Base-by-base conservation (phyloP, 2,329 filamentous ascomycete genomes). In the Lecanosticta acicola region DNA sequence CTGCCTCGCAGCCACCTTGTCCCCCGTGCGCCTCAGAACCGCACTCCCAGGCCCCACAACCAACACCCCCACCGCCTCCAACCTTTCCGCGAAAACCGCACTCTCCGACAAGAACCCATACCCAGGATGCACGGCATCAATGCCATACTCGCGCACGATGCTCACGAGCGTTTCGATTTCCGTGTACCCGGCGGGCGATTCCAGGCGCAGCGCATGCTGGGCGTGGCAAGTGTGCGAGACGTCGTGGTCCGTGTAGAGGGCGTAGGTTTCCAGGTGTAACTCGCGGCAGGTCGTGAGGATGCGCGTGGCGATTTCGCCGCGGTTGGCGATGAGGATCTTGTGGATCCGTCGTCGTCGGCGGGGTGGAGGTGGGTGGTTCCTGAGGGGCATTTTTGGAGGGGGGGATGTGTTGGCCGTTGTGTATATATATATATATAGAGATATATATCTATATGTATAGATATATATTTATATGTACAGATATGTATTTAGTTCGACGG, bases 71-170 rank as follows among this genome's bases (percentile, higher is more conserved):
- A 68, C 70, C 46, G 77, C 71, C 3, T 71, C 65, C 67, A 77
- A 71, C 10, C 69, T 62, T 32, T 38, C 32, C 55, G 74, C 68
- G 41, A 81, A 78, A 0, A 72, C 70, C 2, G 72, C 66, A 17
- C 68, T 76, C 55, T 81, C 78, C 10, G 74, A 77, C 1, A 81
- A 65, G 63, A 94, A 81, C 8, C 78, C 78, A 64, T 81, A 81
- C 3, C 77, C 78, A 0, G 78, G 77, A 58, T 80, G 77, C 0
- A 81, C 66, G 2, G 76, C 68, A 54, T 80, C 75, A 36, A 81
- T 77, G 0, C 64, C 52, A 56, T 80, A 60, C 32, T 74, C 65
- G 24, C 24, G 24, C 44, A 71, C 69, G 3, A 64, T 73, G 18
- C 81, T 60, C 0, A 61, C 45, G 5, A 80, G 59, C 0, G 82